Evolutionary conservation across 305 asterid species (phyloP).

Genomic region (Fraxinus greggii): DNA sequence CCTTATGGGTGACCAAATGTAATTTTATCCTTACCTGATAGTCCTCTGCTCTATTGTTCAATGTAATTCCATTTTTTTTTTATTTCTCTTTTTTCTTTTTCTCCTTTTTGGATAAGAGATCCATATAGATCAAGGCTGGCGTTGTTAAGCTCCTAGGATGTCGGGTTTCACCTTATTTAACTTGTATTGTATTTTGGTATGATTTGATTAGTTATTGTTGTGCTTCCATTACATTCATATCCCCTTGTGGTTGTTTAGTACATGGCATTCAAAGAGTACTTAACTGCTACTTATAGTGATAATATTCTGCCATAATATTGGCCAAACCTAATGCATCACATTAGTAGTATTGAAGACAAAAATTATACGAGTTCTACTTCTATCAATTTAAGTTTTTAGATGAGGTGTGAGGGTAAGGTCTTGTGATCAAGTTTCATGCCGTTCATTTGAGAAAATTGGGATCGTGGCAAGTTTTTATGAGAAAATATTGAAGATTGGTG

Average conservation of each 20-base stretch:
- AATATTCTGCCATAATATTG: neutral
- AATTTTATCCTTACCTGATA: neutral
- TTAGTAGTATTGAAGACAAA: neutral
- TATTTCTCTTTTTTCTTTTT: neutral
- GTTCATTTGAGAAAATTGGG: neutral
- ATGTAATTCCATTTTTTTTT: neutral
- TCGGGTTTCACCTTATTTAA: neutral
- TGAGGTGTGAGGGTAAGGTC: neutral
- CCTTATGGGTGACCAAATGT: neutral
- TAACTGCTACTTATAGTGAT: neutral
- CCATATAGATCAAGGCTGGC: neutral
- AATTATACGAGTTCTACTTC: neutral
- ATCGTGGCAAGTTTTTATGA: neutral
- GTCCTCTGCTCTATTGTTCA: neutral
- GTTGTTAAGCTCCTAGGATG: neutral
- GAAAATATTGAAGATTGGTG: neutral
- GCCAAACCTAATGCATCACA: neutral
- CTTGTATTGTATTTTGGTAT: neutral
- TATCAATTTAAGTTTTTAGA: neutral
- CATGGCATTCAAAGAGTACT: neutral
- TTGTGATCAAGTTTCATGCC: neutral
- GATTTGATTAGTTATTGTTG: neutral
- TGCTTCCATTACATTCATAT: neutral
- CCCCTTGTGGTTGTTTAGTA: neutral
- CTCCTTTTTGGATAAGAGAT: neutral